These are phyloP conservation scores for Plectranthus barbatus DNA, from an alignment of 257 asterid species.

Conservation along the genomic window DNA sequence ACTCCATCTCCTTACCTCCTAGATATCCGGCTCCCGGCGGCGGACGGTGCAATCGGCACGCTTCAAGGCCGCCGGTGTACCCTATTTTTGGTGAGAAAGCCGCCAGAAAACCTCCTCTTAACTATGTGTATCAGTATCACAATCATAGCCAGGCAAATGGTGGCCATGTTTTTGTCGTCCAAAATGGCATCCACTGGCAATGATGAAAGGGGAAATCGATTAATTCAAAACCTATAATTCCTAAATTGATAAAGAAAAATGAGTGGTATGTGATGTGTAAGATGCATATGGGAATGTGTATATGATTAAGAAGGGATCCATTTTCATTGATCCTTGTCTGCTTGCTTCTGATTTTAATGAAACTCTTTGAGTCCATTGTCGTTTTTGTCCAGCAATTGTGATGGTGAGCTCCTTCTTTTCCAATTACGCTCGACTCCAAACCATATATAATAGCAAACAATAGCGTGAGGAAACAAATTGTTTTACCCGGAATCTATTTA, in stretches of 20 bases:
- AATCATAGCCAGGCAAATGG: constrained; percentile 28
- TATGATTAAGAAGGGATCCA: constrained; percentile 33
- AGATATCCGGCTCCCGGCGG: constrained; percentile 15
- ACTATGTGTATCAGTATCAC: constrained; percentile 26
- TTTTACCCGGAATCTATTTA: background rate
- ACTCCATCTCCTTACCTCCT: constrained; percentile 16
- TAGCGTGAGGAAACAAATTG: background rate
- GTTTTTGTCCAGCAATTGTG: constrained; percentile 17
- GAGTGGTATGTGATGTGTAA: constrained; percentile 20
- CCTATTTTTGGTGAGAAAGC: constrained; percentile 36
- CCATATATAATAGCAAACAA: background rate
- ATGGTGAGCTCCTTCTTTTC: constrained; percentile 18
- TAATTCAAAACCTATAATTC: constrained; percentile 1
- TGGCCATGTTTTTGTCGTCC: constrained; percentile 33
- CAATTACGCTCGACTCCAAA: background rate
- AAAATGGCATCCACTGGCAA: constrained; percentile 56
- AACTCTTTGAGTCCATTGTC: constrained; percentile 22
- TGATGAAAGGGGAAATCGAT: constrained; percentile 11
- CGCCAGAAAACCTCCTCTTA: constrained; percentile 37
- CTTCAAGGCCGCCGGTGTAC: constrained; percentile 35
- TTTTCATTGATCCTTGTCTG: constrained; percentile 23
- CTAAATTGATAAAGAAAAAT: background rate
- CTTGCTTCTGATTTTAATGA: constrained; percentile 23
- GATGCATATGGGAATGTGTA: constrained; percentile 31
- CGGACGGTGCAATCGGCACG: constrained; percentile 22